Percentiles rank a stretch among this genome's conserved stretches.
These are phyloP conservation scores for Termitomyces sp. DNA, from an alignment of 768 basidiomycete species.

Conservation along the genomic window DNA sequence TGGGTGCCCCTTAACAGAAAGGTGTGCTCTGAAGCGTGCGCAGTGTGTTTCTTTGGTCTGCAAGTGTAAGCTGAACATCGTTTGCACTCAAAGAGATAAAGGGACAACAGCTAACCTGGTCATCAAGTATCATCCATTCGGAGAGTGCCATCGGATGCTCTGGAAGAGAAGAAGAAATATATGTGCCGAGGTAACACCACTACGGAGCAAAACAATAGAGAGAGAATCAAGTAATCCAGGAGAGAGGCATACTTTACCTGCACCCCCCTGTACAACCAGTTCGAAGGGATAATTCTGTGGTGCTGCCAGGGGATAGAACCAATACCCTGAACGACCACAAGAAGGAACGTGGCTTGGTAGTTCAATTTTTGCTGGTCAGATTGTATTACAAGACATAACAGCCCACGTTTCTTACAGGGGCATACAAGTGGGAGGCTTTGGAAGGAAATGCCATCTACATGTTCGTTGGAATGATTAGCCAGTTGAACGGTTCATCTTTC, in stretches of 20 bases:
- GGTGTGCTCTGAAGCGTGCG: slow-evolving; percentile 11
- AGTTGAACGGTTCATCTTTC: background rate
- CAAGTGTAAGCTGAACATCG: background rate
- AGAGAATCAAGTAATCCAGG: background rate
- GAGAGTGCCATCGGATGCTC: slow-evolving; percentile 22
- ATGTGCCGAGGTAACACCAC: slow-evolving; percentile 25
- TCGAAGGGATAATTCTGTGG: slow-evolving; percentile 16
- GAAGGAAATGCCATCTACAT: slow-evolving; percentile 19
- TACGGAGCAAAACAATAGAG: background rate
- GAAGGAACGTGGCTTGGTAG: slow-evolving; percentile 13
- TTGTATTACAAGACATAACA: background rate
- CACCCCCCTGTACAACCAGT: slow-evolving; percentile 19
- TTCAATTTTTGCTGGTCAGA: background rate
- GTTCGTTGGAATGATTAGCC: background rate
- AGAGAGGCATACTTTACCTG: slow-evolving; percentile 11
- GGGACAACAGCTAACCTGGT: slow-evolving; percentile 16
- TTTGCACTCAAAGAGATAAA: background rate
- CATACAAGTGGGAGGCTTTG: slow-evolving; percentile 21
- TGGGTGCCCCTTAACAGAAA: background rate
- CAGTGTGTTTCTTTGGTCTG: slow-evolving; percentile 19
- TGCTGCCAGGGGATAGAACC: slow-evolving; percentile 19
- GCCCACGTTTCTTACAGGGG: slow-evolving; percentile 13
- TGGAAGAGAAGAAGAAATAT: slow-evolving; percentile 12
- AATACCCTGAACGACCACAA: slow-evolving; percentile 21
- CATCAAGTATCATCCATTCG: slow-evolving; percentile 25